Evolutionary conservation across 2,329 filamentous ascomycete species (phyloP), one percentile per base, ranked within the genome.

Genomic region (Paradendryphiella salina): DNA sequence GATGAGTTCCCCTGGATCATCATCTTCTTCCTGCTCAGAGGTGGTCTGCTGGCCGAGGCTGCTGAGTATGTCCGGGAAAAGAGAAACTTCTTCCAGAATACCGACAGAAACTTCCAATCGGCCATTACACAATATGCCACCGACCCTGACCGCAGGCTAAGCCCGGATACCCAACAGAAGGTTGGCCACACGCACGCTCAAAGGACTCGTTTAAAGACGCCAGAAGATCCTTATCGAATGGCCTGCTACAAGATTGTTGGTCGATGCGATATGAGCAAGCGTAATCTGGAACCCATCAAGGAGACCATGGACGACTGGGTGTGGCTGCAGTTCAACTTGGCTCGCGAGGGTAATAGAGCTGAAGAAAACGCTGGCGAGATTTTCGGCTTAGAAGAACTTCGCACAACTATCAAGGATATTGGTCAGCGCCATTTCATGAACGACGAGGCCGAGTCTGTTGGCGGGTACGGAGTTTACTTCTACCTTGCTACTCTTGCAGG

Each of bases 161-260:
- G 85, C 59, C 82, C 86, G 34, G 88, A 92, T 56, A 76, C 96
- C 50, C 89, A 96, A 65, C 89, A 91, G 61, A 88, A 89, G 57
- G 96, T 96, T 74, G 89, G 88, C 61, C 90, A 88, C 57, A 92
- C 96, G 69, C 96, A 95, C 73, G 88, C 88, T 43, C 89, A 95
- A 70, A 86, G 91, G 37, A 83, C 86, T 20, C 87, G 90, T 58
- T 90, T 95, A 65, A 89, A 89, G 0, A 89, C 90, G 0, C 89
- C 92, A 68, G 89, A 89, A 1, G 94, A 99, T 71, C 94, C 94
- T 20, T 99, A 95, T 77, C 86, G 91, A 46, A 92, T 96, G 85
- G 92, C 93, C 39, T 96, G 94, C 73, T 97, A 97, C 81, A 97
- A 99, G 80, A 86, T 99, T 55, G 88, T 99, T 63, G 94, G 95